Evolutionary conservation across 371 early-diverging fungal species (phyloP).

Genomic region (Mortierella sp.): DNA sequence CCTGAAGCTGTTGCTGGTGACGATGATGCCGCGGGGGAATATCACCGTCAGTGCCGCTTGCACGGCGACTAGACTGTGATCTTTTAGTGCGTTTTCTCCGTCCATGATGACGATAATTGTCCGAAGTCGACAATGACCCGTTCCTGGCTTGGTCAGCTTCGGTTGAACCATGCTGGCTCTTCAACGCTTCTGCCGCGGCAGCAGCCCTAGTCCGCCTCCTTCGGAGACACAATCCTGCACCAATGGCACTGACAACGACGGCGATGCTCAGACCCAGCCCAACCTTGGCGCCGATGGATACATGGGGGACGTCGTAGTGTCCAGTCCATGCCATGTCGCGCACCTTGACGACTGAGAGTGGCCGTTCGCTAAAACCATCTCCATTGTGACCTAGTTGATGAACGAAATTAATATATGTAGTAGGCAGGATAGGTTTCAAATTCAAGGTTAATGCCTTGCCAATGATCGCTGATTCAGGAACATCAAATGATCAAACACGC

Average conservation of each 20-base stretch:
- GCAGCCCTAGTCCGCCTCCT: slow-evolving; percentile 23
- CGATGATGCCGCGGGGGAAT: not conserved
- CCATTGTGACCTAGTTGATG: slow-evolving; percentile 20
- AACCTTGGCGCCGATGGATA: slow-evolving; percentile 35
- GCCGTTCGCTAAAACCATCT: slow-evolving; percentile 4
- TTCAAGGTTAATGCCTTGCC: not conserved
- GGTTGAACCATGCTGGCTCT: not conserved
- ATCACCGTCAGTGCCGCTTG: not conserved
- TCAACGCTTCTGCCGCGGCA: not conserved
- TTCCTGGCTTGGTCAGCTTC: not conserved
- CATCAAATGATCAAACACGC: not conserved
- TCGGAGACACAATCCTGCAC: slow-evolving; percentile 41
- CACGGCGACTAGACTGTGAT: not conserved
- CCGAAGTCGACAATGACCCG: not conserved
- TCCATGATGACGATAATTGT: not conserved
- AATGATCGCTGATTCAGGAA: not conserved
- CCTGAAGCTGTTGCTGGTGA: not conserved
- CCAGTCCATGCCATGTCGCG: slow-evolving; percentile 25
- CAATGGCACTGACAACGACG: slow-evolving; percentile 38
- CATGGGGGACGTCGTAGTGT: slow-evolving; percentile 18
- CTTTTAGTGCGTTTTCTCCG: not conserved
- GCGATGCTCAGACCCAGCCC: slow-evolving; percentile 31
- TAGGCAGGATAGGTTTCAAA: not conserved
- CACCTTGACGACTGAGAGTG: slow-evolving; percentile 35
- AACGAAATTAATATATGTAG: not conserved